Evolutionary conservation across 495 filamentous ascomycete genomes (phyloP).

Genomic region (Apodospora peruviana): DNA sequence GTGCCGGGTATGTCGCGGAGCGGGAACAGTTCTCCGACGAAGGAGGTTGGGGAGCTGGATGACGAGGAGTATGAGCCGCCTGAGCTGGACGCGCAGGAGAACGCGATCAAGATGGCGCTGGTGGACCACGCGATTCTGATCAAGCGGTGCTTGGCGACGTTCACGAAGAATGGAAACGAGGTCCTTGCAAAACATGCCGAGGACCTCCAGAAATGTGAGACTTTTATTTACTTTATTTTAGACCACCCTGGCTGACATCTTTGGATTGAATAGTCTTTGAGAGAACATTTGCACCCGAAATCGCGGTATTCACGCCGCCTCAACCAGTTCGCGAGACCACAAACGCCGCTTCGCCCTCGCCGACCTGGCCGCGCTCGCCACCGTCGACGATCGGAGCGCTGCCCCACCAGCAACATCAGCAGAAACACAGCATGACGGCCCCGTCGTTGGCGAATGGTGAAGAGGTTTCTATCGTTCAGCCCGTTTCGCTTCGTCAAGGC

Average conservation of each 20-base stretch:
- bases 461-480: slow-evolving; percentile 33
- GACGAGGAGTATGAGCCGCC: slow-evolving; percentile 44
- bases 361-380: slow-evolving; percentile 37
- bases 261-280: slow-evolving; percentile 47
- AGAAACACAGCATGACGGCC: slow-evolving; percentile 18
- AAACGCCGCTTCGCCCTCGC: slow-evolving; percentile 30
- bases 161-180: slow-evolving; percentile 54
- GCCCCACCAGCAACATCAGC: slow-evolving; percentile 9
- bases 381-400: slow-evolving; percentile 15
- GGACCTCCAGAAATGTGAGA: slow-evolving; percentile 48
- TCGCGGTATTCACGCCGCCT: slow-evolving; percentile 47
- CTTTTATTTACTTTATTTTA: slow-evolving; percentile 18
- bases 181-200: slow-evolving; percentile 34
- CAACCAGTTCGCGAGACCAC: slow-evolving; percentile 24
- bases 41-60: slow-evolving; percentile 36
- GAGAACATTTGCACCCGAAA: slow-evolving; percentile 55
- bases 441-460: slow-evolving; percentile 29
- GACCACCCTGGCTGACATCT: not conserved
- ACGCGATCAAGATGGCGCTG: slow-evolving; percentile 77
- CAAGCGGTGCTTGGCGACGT: slow-evolving; percentile 72
- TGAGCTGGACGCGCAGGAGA: slow-evolving; percentile 63
- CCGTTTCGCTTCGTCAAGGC: slow-evolving; percentile 32
- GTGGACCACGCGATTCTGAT: slow-evolving; percentile 85
- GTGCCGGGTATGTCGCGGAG: slow-evolving; percentile 44
- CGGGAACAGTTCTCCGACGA: slow-evolving; percentile 40